Evolutionary conservation across 768 basidiomycete genomes (phyloP).

Genomic region (Cystobasidium onofrii): DNA sequence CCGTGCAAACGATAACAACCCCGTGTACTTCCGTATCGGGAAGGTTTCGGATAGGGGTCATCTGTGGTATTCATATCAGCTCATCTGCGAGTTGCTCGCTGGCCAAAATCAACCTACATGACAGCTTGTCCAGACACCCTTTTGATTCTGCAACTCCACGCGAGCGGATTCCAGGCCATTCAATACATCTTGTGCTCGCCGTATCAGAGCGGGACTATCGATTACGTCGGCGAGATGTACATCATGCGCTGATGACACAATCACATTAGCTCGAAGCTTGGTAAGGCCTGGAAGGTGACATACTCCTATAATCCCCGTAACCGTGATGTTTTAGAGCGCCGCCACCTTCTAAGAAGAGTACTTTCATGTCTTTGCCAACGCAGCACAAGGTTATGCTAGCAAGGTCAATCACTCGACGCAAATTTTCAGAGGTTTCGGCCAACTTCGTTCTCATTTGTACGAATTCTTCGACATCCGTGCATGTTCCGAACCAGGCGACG

Average conservation of each 20-base stretch:
- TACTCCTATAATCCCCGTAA: slow-evolving; percentile 62
- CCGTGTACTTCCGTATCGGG: slow-evolving; percentile 24
- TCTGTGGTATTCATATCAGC: background rate
- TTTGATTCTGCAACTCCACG: background rate
- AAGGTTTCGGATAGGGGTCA: slow-evolving; percentile 27
- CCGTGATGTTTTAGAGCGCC: slow-evolving; percentile 43
- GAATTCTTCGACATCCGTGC: slow-evolving; percentile 39
- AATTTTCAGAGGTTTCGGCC: background rate
- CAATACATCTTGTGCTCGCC: background rate
- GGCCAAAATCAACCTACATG: slow-evolving; percentile 19
- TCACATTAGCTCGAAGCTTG: background rate
- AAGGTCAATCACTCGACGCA: background rate
- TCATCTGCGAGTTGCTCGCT: too few relatives aligned
- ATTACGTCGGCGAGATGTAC: background rate
- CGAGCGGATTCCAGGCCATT: background rate
- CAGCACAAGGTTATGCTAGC: slow-evolving; percentile 5
- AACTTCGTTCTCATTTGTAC: slow-evolving; percentile 18
- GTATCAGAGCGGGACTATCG: background rate
- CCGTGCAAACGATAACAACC: slow-evolving; percentile 30
- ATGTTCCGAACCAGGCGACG: slow-evolving; percentile 35
- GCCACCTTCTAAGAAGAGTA: slow-evolving; percentile 57
- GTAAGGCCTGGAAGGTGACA: background rate
- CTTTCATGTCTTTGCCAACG: background rate
- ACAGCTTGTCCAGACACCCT: background rate
- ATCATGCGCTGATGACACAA: background rate